Percentiles rank a stretch among this genome's conserved stretches.
phyloP scores from a whole-genome alignment of 2,329 filamentous ascomycete genomes.

The Colletotrichum sp. region DNA sequence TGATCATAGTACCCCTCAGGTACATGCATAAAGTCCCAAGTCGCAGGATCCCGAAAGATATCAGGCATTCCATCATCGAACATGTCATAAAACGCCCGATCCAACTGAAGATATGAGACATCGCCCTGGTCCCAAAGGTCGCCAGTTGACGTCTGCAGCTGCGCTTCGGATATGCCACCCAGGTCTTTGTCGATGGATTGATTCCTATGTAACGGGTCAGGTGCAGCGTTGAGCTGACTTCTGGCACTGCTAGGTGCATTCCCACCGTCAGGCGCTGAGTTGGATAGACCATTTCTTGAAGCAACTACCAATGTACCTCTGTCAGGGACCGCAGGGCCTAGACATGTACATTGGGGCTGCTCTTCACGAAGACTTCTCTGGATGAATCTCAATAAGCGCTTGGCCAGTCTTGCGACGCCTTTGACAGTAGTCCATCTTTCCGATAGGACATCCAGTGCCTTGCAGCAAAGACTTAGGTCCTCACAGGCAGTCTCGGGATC shows the following conservation, averaged over 20 bases:
- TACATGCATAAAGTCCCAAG: not conserved
- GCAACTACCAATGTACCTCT: not conserved
- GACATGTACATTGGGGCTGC: not conserved
- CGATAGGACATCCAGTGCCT: constrained; percentile 3
- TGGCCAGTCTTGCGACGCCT: constrained; percentile 17
- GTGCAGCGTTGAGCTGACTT: not conserved
- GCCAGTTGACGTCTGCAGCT: not conserved
- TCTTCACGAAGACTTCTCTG: not conserved
- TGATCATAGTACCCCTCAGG: not conserved
- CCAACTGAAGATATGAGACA: constrained; percentile 8
- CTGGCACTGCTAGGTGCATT: not conserved
- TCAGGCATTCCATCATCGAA: constrained; percentile 23
- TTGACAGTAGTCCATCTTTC: constrained; percentile 17
- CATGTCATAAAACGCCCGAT: constrained; percentile 21
- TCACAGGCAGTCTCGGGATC: not conserved
- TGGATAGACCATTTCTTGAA: not conserved
- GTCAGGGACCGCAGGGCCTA: not conserved
- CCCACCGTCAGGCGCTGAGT: not conserved
- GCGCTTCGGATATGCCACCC: not conserved
- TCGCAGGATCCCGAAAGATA: constrained; percentile 4
- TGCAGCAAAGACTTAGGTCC: constrained; percentile 20
- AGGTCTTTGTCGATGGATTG: not conserved
- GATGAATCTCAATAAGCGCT: not conserved
- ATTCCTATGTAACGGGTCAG: not conserved
- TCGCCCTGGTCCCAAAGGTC: not conserved